These are phyloP conservation scores for Globisporangium spinosum DNA, from an alignment of 352 stramenopile genomes.

Conservation along the genomic window DNA sequence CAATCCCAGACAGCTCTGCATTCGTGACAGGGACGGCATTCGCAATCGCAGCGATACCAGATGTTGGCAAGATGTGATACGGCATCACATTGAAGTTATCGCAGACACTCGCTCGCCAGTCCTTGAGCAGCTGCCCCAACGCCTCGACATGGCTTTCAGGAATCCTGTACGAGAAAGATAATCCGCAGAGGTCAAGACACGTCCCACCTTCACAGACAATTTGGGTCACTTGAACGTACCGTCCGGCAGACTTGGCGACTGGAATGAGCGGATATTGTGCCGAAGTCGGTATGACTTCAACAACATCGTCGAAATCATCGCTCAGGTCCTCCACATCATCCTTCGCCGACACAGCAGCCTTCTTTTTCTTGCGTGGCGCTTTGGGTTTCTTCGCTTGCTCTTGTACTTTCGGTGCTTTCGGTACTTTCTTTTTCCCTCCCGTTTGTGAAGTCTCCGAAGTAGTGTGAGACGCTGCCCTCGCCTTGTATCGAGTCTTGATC, in stretches of 20 bases:
- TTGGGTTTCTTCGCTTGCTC: slow-evolving; percentile 23
- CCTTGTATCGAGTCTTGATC: slow-evolving; percentile 67
- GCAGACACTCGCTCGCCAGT: slow-evolving; percentile 84
- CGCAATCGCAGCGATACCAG: slow-evolving; percentile 76
- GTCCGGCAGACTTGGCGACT: slow-evolving; percentile 36
- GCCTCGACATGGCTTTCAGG: slow-evolving; percentile 63
- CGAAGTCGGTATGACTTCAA: slow-evolving; percentile 38
- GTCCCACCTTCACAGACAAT: not conserved
- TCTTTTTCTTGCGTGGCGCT: slow-evolving; percentile 30
- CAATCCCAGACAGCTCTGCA: slow-evolving; percentile 74
- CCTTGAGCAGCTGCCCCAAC: slow-evolving; percentile 76
- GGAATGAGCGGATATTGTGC: slow-evolving; percentile 55
- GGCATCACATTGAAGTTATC: slow-evolving; percentile 86
- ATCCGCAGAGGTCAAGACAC: not conserved
- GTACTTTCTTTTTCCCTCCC: slow-evolving; percentile 32
- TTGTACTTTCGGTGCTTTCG: slow-evolving; percentile 22
- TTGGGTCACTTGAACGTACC: slow-evolving; percentile 28
- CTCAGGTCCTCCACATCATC: slow-evolving; percentile 61
- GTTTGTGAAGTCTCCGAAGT: slow-evolving; percentile 20
- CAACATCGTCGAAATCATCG: slow-evolving; percentile 56
- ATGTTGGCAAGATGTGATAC: slow-evolving; percentile 83
- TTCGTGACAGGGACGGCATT: slow-evolving; percentile 74
- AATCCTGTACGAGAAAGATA: slow-evolving; percentile 39
- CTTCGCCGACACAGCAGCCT: slow-evolving; percentile 30
- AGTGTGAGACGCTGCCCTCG: slow-evolving; percentile 25